Evolutionary conservation across 495 filamentous ascomycete species (phyloP), one percentile per base, ranked within the genome.

Genomic region (Daldinia loculata): DNA sequence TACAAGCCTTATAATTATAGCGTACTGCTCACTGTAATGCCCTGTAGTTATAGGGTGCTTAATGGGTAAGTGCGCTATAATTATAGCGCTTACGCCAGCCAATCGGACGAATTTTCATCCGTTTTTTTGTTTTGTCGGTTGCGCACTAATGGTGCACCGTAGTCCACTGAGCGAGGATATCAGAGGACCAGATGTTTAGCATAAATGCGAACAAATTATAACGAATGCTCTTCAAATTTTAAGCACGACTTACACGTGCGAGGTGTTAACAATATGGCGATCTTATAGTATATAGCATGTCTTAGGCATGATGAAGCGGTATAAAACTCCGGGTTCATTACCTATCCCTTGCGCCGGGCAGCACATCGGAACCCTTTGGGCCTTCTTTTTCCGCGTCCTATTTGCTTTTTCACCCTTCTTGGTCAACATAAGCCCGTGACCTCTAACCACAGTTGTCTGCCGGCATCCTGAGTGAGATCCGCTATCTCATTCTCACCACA

Each of bases 141-240:
- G n/a, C n/a, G n/a, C n/a, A n/a, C n/a, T n/a, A n/a, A n/a, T n/a
- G n/a, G n/a, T n/a, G n/a, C n/a, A n/a, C n/a, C n/a, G n/a, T n/a
- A n/a, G 75, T 61, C 71, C 71, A 2, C 29, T 84, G 9, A 63
- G 71, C 3, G 77, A 78, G 60, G 79, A 76, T 41, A 67, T 82
- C 39, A 62, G 79, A 34, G 81, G 81, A 39, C 55, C 30, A 41
- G 79, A 80, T 67, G 38, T 74, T 6, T 72, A 63, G 24, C 12
- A 1, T 24, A 48, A 11, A 4, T 36, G 3, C 34, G 12, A 36
- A 4, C 11, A 36, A 14, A 48, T 12, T 24, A 48, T 48, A 48
- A 11, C 9, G 19, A 48, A 24, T 48, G 43, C 17, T 48, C 2
- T 30, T 52, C 50, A 52, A 52, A 5, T 27, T 30, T 30, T 6